A percentile compares a stretch with the other conserved stretches of the same genome.
Conservation (phyloP, 1,284 basidiomycete species). For the Coniferiporia weirii region DNA sequence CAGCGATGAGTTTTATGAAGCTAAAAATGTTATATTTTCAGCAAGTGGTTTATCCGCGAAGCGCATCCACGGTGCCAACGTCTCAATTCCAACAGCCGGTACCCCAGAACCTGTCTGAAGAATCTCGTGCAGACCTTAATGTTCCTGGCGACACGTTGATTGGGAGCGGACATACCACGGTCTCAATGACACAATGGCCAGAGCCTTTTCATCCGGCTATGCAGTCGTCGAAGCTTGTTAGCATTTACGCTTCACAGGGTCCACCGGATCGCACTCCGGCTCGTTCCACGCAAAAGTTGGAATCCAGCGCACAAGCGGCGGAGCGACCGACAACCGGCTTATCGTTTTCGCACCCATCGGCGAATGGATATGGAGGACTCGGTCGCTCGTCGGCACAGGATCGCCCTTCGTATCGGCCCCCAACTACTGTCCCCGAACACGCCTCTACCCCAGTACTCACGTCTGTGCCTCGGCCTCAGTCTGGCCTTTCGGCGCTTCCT, state of each 20-base stretch:
- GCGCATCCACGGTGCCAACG: background rate
- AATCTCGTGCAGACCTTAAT: slow-evolving; percentile 1
- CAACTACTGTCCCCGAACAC: background rate
- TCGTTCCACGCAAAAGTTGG: slow-evolving; percentile 4
- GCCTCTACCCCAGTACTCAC: background rate
- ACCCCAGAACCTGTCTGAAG: slow-evolving; percentile 1
- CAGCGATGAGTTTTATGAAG: background rate
- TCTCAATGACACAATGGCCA: background rate
- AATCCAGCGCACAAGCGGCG: background rate
- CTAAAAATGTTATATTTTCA: background rate
- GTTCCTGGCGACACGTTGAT: background rate
- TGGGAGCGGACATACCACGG: background rate
- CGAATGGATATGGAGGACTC: background rate
- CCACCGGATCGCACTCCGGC: slow-evolving; percentile 12
- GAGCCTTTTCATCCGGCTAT: background rate
- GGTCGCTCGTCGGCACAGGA: background rate
- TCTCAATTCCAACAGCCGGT: background rate
- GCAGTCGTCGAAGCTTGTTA: slow-evolving; percentile 14
- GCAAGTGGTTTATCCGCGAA: slow-evolving; percentile 4
- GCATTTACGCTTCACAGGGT: slow-evolving; percentile 17
- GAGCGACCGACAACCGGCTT: background rate
- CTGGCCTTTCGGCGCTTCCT: background rate
- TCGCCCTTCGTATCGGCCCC: background rate
- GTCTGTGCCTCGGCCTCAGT: background rate
- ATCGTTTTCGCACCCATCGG: background rate